These are phyloP conservation scores for Cryptococcus maquisensis DNA, from an alignment of 1,284 basidiomycete genomes.

Conservation along the genomic window DNA sequence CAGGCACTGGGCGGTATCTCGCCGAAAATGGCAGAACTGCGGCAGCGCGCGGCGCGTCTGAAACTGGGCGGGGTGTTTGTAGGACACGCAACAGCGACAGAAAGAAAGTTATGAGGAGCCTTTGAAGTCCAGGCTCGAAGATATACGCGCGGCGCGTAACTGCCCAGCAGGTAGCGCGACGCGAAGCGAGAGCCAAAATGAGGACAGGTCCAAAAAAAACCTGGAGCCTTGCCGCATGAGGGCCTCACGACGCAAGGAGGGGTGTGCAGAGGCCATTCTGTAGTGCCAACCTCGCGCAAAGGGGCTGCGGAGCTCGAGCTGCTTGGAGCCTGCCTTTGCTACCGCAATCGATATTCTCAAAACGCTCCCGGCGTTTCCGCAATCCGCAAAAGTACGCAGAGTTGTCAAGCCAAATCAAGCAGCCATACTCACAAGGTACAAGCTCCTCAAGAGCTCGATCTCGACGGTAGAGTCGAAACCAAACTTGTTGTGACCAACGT, in stretches of 20 bases:
- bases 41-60: too few relatives aligned
- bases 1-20: conserved; percentile 1
- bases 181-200: too few relatives aligned
- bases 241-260: too few relatives aligned
- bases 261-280: not conserved
- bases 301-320: not conserved
- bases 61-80: too few relatives aligned
- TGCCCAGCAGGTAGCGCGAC: too few relatives aligned
- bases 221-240: too few relatives aligned
- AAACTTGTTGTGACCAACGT: conserved; percentile 75
- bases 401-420: not conserved
- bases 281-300: not conserved
- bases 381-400: not conserved
- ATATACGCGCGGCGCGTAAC: too few relatives aligned
- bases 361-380: not conserved
- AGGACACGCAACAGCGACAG: too few relatives aligned
- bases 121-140: too few relatives aligned
- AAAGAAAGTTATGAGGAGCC: too few relatives aligned
- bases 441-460: conserved; percentile 69
- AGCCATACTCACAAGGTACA: conserved; percentile 70
- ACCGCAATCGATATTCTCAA: not conserved
- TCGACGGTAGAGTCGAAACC: conserved; percentile 82
- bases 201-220: too few relatives aligned
- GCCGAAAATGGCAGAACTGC: not conserved
- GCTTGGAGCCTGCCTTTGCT: not conserved